Evolutionary conservation across 1,139 yeast species (phyloP).

Genomic region (Lodderomyces parapsilosis): DNA sequence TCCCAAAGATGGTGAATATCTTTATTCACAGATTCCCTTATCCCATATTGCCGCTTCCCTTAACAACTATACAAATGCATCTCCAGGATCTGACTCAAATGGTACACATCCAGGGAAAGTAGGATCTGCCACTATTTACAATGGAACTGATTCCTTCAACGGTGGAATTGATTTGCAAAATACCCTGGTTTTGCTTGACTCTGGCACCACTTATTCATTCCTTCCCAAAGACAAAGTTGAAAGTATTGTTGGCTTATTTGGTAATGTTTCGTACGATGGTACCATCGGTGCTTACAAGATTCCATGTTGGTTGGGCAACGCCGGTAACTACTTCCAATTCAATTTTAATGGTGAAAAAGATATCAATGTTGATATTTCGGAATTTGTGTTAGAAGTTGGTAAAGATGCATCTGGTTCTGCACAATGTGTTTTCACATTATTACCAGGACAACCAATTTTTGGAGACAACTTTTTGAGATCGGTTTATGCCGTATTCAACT

Average conservation of each 20-base stretch:
- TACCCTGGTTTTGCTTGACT: conserved; percentile 31
- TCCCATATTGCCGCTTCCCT: conserved; percentile 18
- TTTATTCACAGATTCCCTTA: conserved; percentile 13
- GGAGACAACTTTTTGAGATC: conserved; percentile 41
- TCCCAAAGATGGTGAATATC: conserved; percentile 16
- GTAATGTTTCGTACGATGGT: conserved; percentile 16
- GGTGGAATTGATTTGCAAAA: conserved; percentile 10
- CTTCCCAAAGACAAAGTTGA: conserved; percentile 22
- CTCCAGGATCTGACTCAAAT: neutral
- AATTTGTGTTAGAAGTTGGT: conserved; percentile 11
- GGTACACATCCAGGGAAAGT: conserved; percentile 13
- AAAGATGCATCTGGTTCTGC: conserved; percentile 1
- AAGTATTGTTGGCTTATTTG: conserved; percentile 17
- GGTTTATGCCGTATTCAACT: conserved; percentile 36
- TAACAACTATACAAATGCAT: conserved; percentile 9
- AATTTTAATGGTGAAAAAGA: conserved; percentile 24
- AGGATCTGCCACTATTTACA: conserved; percentile 10
- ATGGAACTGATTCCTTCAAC: conserved; percentile 15
- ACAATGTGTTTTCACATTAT: conserved; percentile 17
- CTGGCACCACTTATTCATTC: conserved; percentile 39
- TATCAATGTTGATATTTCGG: conserved; percentile 26
- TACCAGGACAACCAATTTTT: conserved; percentile 20
- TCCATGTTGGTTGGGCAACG: conserved; percentile 27
- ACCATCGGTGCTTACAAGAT: conserved; percentile 24
- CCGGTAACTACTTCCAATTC: conserved; percentile 24